phyloP scores from a whole-genome alignment of 2,329 filamentous ascomycete species.

The Dothideomycetidae sp. region DNA sequence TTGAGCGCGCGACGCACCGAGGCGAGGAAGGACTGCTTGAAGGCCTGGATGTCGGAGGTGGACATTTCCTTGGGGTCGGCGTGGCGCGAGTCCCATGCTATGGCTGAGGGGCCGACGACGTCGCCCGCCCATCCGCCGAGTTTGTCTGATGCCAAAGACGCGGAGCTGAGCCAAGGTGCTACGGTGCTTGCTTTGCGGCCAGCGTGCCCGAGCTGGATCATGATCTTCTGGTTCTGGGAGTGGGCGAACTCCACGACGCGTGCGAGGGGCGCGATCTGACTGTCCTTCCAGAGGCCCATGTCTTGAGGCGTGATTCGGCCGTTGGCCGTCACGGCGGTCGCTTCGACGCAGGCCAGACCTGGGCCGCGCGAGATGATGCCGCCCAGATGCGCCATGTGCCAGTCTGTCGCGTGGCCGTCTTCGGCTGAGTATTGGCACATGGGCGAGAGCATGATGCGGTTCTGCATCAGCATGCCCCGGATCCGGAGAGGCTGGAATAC shows the following conservation, averaged over 20 bases:
- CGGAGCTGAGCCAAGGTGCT: constrained; percentile 47
- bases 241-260: constrained; percentile 66
- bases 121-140: constrained; percentile 41
- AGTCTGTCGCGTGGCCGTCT: constrained; percentile 62
- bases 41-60: constrained; percentile 48
- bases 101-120: constrained; percentile 43
- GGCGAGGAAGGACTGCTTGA: constrained; percentile 49
- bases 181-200: constrained; percentile 49
- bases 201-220: constrained; percentile 69
- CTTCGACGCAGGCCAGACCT: constrained; percentile 61
- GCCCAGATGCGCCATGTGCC: constrained; percentile 70
- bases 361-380: constrained; percentile 65
- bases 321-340: constrained; percentile 58
- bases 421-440: constrained; percentile 54
- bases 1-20: constrained; percentile 40
- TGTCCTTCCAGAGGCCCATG: constrained; percentile 69
- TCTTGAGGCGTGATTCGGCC: constrained; percentile 76
- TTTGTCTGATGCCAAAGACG: constrained; percentile 37
- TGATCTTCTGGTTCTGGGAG: constrained; percentile 60
- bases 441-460: constrained; percentile 50
- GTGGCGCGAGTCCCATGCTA: constrained; percentile 48
- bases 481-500: constrained; percentile 45
- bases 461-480: constrained; percentile 48
- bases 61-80: constrained; percentile 54
- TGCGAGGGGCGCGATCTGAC: constrained; percentile 58